Conservation (phyloP, 2,329 filamentous ascomycete species). For the Fusarium transvaalense region DNA sequence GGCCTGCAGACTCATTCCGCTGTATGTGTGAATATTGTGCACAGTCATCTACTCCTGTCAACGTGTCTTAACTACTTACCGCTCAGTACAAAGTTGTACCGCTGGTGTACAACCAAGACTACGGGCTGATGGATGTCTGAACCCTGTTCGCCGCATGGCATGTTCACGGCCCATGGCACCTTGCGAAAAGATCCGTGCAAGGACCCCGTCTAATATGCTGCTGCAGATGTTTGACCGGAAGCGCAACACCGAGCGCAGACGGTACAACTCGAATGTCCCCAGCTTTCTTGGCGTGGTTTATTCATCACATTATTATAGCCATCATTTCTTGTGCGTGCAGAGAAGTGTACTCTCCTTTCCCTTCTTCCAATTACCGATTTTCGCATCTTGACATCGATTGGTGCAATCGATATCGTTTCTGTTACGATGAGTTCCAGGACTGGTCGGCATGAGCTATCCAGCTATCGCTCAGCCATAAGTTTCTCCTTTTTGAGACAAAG, state of each 20-base stretch:
- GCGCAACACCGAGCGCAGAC: conserved; percentile 39
- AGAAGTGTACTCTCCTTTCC: no score
- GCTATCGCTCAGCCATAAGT: not conserved
- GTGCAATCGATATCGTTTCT: no score
- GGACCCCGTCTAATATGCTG: conserved; percentile 15
- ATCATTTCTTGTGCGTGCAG: no score
- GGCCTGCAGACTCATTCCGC: not conserved
- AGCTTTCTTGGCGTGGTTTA: not conserved
- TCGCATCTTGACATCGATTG: no score
- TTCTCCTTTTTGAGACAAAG: conserved; percentile 23
- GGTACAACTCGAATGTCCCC: conserved; percentile 17
- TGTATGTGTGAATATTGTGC: not conserved
- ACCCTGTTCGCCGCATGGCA: conserved; percentile 44
- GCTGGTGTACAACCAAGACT: conserved; percentile 33
- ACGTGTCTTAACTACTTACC: not conserved
- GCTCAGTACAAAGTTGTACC: conserved; percentile 9
- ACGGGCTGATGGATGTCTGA: conserved; percentile 40
- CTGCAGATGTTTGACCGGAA: conserved; percentile 26
- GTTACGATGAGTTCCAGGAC: not conserved
- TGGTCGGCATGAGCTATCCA: not conserved
- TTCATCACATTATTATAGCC: no score
- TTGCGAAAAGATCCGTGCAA: conserved; percentile 36
- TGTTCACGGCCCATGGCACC: conserved; percentile 21
- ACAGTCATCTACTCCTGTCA: not conserved
- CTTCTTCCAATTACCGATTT: no score